Evolutionary conservation across 2,329 filamentous ascomycete genomes (phyloP).

Genomic region (Hypoxylon sp.): DNA sequence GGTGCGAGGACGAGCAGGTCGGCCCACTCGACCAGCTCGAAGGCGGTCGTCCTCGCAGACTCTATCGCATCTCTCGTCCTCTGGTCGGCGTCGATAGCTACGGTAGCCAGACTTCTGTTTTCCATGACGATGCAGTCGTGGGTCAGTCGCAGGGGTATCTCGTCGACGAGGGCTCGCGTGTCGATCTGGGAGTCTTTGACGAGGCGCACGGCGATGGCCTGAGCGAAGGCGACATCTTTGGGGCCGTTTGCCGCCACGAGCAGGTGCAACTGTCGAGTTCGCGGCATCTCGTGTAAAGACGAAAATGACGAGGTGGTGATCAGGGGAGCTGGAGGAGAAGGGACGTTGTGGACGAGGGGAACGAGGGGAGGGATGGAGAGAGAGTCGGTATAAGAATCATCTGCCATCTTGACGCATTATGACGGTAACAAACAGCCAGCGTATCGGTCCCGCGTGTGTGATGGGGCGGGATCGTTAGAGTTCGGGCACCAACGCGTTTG

Average conservation of each 20-base stretch:
- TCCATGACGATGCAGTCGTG: conserved; percentile 72
- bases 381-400: conserved; percentile 34
- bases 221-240: conserved; percentile 73
- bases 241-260: conserved; percentile 75
- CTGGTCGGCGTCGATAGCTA: conserved; percentile 52
- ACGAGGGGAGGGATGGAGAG: conserved; percentile 12
- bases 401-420: conserved; percentile 43
- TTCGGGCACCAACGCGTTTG: conserved; percentile 36
- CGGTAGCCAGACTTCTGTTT: conserved; percentile 61
- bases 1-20: conserved; percentile 87
- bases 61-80: conserved; percentile 60
- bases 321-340: conserved; percentile 26
- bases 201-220: conserved; percentile 73
- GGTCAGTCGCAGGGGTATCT: conserved; percentile 71
- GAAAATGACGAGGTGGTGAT: conserved; percentile 47
- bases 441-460: conserved; percentile 6
- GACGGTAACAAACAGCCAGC: conserved; percentile 22
- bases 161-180: conserved; percentile 72
- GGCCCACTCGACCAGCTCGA: conserved; percentile 85
- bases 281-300: conserved; percentile 55
- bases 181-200: conserved; percentile 73
- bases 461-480: conserved; percentile 6
- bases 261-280: conserved; percentile 65
- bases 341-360: conserved; percentile 18
- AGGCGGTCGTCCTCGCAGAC: conserved; percentile 64